A percentile compares a stretch with the other conserved stretches of the same genome.
Evolutionary conservation across 352 stramenopile species (phyloP).

Genomic region (Phytophthora boehmeriae): DNA sequence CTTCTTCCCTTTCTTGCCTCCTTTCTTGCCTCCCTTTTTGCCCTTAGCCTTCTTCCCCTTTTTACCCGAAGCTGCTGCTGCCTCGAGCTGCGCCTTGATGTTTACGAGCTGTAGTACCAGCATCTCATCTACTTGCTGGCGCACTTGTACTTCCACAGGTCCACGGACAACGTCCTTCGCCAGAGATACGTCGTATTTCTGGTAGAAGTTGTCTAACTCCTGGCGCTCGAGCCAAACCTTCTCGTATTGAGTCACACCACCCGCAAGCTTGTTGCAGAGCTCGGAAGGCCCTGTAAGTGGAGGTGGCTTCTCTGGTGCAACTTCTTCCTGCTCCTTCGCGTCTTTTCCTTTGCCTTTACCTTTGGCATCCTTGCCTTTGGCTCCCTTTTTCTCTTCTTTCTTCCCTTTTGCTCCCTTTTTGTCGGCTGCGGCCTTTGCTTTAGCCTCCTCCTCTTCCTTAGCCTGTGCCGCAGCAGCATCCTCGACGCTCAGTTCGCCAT

Average conservation of each 20-base stretch:
- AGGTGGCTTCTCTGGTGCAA: slow-evolving; percentile 79
- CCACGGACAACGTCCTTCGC: slow-evolving; percentile 91
- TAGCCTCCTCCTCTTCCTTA: slow-evolving; percentile 57
- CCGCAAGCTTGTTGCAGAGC: slow-evolving; percentile 79
- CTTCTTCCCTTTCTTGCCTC: slow-evolving; percentile 59
- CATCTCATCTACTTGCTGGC: slow-evolving; percentile 93
- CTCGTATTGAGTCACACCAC: slow-evolving; percentile 72
- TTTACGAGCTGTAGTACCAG: slow-evolving; percentile 94
- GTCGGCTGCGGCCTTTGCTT: slow-evolving; percentile 46
- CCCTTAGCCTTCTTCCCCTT: slow-evolving; percentile 81
- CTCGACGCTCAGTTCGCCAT: slow-evolving; percentile 37
- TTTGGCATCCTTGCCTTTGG: slow-evolving; percentile 70
- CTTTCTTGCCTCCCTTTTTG: slow-evolving; percentile 62
- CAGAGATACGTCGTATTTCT: slow-evolving; percentile 93
- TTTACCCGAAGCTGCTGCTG: slow-evolving; percentile 63
- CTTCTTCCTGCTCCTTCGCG: slow-evolving; percentile 54
- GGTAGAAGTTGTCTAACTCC: slow-evolving; percentile 91
- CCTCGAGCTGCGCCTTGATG: slow-evolving; percentile 91
- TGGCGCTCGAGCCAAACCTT: slow-evolving; percentile 89
- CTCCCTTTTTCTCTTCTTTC: slow-evolving; percentile 54
- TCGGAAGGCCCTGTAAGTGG: slow-evolving; percentile 88
- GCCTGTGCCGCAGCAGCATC: slow-evolving; percentile 58
- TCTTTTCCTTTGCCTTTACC: slow-evolving; percentile 71
- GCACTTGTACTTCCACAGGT: slow-evolving; percentile 87
- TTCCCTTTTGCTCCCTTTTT: slow-evolving; percentile 62